A percentile compares a stretch with the other conserved stretches of the same genome.
Evolutionary conservation across 2,329 filamentous ascomycete species (phyloP).

Genomic region (Trichoderma oligosporum): DNA sequence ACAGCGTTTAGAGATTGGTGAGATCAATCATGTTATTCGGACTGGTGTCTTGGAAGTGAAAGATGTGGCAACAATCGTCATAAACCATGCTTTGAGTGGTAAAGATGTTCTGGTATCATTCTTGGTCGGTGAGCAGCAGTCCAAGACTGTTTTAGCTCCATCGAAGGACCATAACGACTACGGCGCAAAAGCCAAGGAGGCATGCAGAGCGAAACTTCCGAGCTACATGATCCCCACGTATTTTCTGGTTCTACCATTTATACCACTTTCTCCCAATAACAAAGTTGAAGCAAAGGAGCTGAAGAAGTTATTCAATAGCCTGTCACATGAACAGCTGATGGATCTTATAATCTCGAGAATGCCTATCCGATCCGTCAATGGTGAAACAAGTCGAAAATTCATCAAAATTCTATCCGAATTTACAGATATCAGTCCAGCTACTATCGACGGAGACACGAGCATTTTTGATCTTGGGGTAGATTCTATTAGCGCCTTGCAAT

Average conservation of each 20-base stretch:
- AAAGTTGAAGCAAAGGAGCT: constrained; percentile 76
- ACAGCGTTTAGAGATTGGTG: constrained; percentile 82
- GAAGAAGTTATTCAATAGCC: constrained; percentile 58
- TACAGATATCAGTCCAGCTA: constrained; percentile 40
- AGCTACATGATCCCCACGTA: constrained; percentile 91
- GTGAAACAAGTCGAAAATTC: constrained; percentile 45
- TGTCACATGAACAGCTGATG: constrained; percentile 61
- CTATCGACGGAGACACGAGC: constrained; percentile 55
- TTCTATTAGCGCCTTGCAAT: constrained; percentile 75
- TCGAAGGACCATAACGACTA: constrained; percentile 36
- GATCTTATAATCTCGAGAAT: constrained; percentile 41
- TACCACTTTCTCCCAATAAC: constrained; percentile 85
- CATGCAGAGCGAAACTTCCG: constrained; percentile 68
- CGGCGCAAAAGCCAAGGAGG: constrained; percentile 48
- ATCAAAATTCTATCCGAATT: constrained; percentile 52
- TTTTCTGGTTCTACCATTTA: constrained; percentile 64
- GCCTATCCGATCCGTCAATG: constrained; percentile 16
- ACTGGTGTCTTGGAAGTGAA: constrained; percentile 53
- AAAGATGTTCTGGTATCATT: constrained; percentile 84
- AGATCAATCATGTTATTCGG: constrained; percentile 83
- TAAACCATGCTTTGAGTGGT: constrained; percentile 64
- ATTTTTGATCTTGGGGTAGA: constrained; percentile 86
- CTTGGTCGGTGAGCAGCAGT: constrained; percentile 36
- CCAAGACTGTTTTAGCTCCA: constrained; percentile 22
- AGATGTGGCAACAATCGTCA: constrained; percentile 73